These are phyloP conservation scores for Penicillium argentinense DNA, from an alignment of 495 filamentous ascomycete species.

Conservation along the genomic window DNA sequence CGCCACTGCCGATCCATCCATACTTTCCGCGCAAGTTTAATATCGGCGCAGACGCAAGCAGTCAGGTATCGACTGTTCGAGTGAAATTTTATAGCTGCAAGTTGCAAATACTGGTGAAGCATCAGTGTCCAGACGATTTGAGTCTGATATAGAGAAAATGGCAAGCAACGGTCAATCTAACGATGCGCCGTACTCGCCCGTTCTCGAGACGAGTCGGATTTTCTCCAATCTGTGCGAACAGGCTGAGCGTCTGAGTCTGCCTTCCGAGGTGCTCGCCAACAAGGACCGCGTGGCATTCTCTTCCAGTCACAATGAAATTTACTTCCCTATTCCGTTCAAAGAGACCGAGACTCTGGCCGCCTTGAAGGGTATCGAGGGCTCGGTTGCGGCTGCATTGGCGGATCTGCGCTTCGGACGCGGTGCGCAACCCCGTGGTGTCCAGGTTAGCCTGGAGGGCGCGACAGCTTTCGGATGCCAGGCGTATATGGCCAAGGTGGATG, in stretches of 20 bases:
- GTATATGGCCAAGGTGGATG: constrained; percentile 69
- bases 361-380: constrained; percentile 69
- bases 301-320: constrained; percentile 42
- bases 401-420: constrained; percentile 50
- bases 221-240: constrained; percentile 43
- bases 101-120: neutral
- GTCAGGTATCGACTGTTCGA: neutral
- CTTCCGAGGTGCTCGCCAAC: constrained; percentile 32
- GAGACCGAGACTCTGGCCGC: constrained; percentile 68
- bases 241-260: constrained; percentile 37
- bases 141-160: constrained; percentile 11
- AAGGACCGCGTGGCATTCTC: constrained; percentile 42
- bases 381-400: constrained; percentile 62
- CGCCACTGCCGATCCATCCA: constrained; percentile 7
- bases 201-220: constrained; percentile 44
- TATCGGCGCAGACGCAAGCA: too few relatives aligned
- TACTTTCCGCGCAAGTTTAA: neutral
- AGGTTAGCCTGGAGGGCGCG: constrained; percentile 62
- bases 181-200: constrained; percentile 35
- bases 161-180: constrained; percentile 8
- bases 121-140: neutral
- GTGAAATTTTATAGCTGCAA: neutral
- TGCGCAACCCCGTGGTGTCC: constrained; percentile 43
- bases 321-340: constrained; percentile 67
- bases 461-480: constrained; percentile 69